These are phyloP conservation scores for Yarrowia keelungensis DNA, from an alignment of 805 yeast species.

Conservation along the genomic window DNA sequence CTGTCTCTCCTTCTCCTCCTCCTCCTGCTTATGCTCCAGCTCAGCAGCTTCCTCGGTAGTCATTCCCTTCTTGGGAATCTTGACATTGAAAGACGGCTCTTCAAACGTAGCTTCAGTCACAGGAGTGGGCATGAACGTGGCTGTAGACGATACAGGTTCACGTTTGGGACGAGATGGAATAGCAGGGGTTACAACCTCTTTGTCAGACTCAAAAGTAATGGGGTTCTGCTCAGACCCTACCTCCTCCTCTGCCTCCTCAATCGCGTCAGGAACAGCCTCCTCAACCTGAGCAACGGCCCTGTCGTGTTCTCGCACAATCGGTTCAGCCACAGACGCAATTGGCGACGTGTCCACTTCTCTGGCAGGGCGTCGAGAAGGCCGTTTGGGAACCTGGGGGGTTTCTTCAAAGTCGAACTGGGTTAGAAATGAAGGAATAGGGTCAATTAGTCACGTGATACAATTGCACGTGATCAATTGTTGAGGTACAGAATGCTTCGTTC, in stretches of 20 bases:
- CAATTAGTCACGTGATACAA: too few species aligned
- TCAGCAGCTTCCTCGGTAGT: conserved; percentile 10
- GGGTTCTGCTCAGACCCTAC: not conserved
- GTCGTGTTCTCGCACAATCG: conserved; percentile 22
- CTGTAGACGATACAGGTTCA: not conserved
- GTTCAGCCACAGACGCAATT: not conserved
- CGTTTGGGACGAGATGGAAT: not conserved
- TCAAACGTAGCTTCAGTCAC: conserved; percentile 12
- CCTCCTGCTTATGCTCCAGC: conserved; percentile 1
- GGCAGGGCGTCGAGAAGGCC: conserved; percentile 15
- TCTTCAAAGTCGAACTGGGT: conserved; percentile 33
- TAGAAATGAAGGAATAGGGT: too few species aligned
- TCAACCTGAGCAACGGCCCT: conserved; percentile 2
- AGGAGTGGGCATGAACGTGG: conserved; percentile 18
- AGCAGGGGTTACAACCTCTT: not conserved
- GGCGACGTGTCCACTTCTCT: not conserved
- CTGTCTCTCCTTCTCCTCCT: not conserved
- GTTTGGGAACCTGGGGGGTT: conserved; percentile 8
- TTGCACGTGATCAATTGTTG: not conserved
- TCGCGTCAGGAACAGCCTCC: not conserved
- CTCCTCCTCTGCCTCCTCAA: not conserved
- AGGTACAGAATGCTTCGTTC: too few species aligned
- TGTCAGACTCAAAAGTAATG: not conserved
- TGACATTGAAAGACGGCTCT: conserved; percentile 5
- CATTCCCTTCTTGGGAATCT: conserved; percentile 10